phyloP scores from a whole-genome alignment of 108 stramenopile species.

The Fragilaria radians region DNA sequence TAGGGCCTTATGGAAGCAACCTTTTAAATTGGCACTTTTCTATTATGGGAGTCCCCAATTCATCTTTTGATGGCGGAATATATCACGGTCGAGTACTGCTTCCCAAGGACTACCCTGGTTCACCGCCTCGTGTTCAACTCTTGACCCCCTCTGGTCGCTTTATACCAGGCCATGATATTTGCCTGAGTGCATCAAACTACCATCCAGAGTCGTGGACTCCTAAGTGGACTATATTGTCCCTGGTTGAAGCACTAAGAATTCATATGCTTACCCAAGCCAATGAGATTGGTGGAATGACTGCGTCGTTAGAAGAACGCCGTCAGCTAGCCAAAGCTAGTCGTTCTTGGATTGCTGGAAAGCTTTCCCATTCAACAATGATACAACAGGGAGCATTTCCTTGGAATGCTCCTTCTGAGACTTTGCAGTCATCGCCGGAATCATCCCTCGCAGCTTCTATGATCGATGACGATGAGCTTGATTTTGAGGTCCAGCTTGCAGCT shows the following conservation, averaged over 20 bases:
- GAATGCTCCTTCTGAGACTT: neutral
- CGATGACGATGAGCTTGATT: neutral
- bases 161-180: slow-evolving; percentile 57
- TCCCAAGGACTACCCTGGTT: slow-evolving; percentile 77
- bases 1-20: slow-evolving; percentile 72
- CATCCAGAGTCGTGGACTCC: slow-evolving; percentile 91
- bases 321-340: slow-evolving; percentile 44
- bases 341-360: slow-evolving; percentile 24
- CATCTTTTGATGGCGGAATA: slow-evolving; percentile 63
- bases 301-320: slow-evolving; percentile 27
- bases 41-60: slow-evolving; percentile 55
- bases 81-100: slow-evolving; percentile 84
- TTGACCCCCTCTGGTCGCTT: slow-evolving; percentile 86
- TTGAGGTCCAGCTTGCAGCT: neutral
- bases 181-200: slow-evolving; percentile 75
- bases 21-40: slow-evolving; percentile 88
- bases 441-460: neutral
- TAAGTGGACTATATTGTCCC: slow-evolving; percentile 60
- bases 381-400: slow-evolving; percentile 1
- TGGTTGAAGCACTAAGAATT: slow-evolving; percentile 63
- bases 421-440: neutral
- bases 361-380: neutral
- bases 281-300: slow-evolving; percentile 74
- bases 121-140: slow-evolving; percentile 80
- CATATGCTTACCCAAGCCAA: slow-evolving; percentile 77